These are phyloP conservation scores for Jamesozyma spencerorum DNA, from an alignment of 805 yeast genomes.

Conservation along the genomic window DNA sequence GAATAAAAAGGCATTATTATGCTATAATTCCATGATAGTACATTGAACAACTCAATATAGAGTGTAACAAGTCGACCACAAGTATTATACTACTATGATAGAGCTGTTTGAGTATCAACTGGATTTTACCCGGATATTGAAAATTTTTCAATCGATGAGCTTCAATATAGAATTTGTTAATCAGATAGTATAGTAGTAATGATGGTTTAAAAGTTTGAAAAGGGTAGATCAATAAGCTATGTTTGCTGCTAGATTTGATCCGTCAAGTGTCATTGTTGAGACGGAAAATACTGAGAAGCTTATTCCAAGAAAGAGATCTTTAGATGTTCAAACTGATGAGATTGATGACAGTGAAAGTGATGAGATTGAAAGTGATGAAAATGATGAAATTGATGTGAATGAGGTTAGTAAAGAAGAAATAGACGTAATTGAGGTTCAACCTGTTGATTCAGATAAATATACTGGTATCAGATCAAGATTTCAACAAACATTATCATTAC, in stretches of 20 bases:
- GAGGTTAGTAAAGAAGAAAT: slow-evolving; percentile 10
- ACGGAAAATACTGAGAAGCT: slow-evolving; percentile 5
- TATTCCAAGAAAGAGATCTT: slow-evolving; percentile 22
- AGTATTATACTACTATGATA: too few relatives aligned
- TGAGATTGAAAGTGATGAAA: slow-evolving; percentile 12
- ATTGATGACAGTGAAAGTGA: slow-evolving; percentile 8
- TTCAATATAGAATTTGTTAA: too few relatives aligned
- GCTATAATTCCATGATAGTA: too few relatives aligned
- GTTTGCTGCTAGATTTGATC: slow-evolving; percentile 64
- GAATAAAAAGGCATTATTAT: too few relatives aligned
- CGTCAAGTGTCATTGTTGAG: slow-evolving; percentile 25
- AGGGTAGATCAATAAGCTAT: slow-evolving; percentile 23
- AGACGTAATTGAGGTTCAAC: slow-evolving; percentile 3
- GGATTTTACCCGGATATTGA: too few relatives aligned
- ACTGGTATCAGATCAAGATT: slow-evolving; percentile 46
- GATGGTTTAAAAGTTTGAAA: too few relatives aligned
- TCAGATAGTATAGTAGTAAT: too few relatives aligned
- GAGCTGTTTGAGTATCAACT: too few relatives aligned
- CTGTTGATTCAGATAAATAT: slow-evolving; percentile 33
- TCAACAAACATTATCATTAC: slow-evolving; percentile 34
- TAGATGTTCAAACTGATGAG: slow-evolving; percentile 5
- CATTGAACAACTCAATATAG: too few relatives aligned
- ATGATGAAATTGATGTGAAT: slow-evolving; percentile 2
- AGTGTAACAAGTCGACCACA: too few relatives aligned
- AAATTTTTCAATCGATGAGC: too few relatives aligned